Percentiles rank a stretch among this genome's conserved stretches.
Conservation (phyloP, 768 basidiomycete genomes). For the Asterophora parasitica region DNA sequence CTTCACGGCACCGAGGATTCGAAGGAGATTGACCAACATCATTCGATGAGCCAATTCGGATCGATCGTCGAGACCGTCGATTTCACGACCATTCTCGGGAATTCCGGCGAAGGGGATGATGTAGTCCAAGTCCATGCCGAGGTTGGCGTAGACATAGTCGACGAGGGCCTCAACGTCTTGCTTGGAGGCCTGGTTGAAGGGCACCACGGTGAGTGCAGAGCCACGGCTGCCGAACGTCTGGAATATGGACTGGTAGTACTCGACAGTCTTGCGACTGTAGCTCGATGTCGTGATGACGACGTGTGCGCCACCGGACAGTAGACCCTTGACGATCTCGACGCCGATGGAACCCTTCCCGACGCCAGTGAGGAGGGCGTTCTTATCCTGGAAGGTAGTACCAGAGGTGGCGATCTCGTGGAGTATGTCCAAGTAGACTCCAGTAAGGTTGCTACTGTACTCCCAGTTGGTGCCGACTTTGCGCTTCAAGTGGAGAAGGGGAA, state of each 20-base stretch:
- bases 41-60: slow-evolving; percentile 98
- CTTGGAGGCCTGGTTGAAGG: slow-evolving; percentile 98
- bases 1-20: slow-evolving; percentile 96
- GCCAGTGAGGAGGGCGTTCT: slow-evolving; percentile 96
- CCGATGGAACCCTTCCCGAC: slow-evolving; percentile 98
- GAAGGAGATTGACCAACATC: slow-evolving; percentile 96
- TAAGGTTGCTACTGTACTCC: slow-evolving; percentile 98
- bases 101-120: slow-evolving; percentile 98
- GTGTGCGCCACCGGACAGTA: slow-evolving; percentile 93
- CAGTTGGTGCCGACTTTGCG: slow-evolving; percentile 92
- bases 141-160: slow-evolving; percentile 95
- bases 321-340: slow-evolving; percentile 94
- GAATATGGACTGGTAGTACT: slow-evolving; percentile 98
- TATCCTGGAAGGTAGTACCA: slow-evolving; percentile 97
- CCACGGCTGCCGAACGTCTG: slow-evolving; percentile 93
- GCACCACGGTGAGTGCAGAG: slow-evolving; percentile 95
- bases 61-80: slow-evolving; percentile 93
- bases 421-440: slow-evolving; percentile 92
- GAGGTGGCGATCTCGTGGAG: slow-evolving; percentile 98
- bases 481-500: slow-evolving; percentile 94
- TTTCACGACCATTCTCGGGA: slow-evolving; percentile 98
- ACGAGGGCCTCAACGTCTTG: slow-evolving; percentile 98
- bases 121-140: slow-evolving; percentile 97
- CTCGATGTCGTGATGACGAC: slow-evolving; percentile 98
- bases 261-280: slow-evolving; percentile 91